phyloP scores from a whole-genome alignment of 1,139 yeast genomes.

The Zygotorulaspora mrakii region DNA sequence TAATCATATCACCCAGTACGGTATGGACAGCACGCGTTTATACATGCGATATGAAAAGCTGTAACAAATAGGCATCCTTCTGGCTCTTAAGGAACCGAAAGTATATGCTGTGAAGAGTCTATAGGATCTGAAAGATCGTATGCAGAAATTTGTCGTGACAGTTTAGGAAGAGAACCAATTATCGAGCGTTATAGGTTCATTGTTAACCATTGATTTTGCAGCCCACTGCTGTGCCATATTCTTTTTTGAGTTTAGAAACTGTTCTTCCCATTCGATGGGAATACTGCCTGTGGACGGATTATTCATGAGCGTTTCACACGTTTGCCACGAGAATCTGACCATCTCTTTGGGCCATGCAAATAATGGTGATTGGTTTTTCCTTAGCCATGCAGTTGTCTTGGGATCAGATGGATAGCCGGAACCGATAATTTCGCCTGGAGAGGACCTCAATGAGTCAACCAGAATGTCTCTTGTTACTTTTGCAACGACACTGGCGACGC shows the following conservation, averaged over 20 bases:
- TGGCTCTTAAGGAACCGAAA: no score
- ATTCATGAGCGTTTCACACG: conserved; percentile 66
- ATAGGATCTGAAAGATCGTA: no score
- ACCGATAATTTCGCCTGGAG: conserved; percentile 43
- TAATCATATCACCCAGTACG: background rate
- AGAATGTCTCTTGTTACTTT: conserved; percentile 88
- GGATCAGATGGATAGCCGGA: conserved; percentile 97
- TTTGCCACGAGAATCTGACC: conserved; percentile 91
- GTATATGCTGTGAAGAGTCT: no score
- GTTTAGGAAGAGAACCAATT: conserved; percentile 25
- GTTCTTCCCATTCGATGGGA: conserved; percentile 57
- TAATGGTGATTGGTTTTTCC: conserved; percentile 54
- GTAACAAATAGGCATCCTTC: no score
- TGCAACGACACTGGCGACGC: conserved; percentile 96
- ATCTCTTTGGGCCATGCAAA: conserved; percentile 84
- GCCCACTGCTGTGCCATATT: conserved; percentile 31
- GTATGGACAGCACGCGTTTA: background rate
- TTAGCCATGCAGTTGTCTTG: conserved; percentile 69
- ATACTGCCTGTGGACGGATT: conserved; percentile 46
- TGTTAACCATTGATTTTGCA: conserved; percentile 12
- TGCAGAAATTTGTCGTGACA: background rate
- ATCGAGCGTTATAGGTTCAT: conserved; percentile 29
- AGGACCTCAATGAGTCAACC: conserved; percentile 41
- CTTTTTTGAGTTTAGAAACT: conserved; percentile 35
- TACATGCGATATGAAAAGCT: background rate